Conservation (phyloP, 2,329 filamentous ascomycete species). For the Cadophora sp. region DNA sequence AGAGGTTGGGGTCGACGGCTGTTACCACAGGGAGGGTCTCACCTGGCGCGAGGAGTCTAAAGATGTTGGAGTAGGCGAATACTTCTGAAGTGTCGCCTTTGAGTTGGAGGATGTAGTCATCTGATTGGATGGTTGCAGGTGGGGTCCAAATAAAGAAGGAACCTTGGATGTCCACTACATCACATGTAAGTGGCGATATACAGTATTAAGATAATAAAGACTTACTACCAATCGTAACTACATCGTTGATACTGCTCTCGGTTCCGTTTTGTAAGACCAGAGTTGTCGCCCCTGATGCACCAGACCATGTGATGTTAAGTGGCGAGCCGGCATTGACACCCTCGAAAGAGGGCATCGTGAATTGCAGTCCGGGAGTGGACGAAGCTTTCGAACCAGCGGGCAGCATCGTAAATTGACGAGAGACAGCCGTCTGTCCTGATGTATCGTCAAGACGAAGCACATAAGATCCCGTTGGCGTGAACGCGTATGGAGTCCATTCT, state of each 20-base stretch:
- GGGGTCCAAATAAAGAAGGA: conserved; percentile 20
- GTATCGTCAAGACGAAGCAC: conserved; percentile 21
- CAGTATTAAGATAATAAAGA: background rate
- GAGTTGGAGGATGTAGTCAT: conserved; percentile 17
- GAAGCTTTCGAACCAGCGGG: background rate
- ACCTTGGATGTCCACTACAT: conserved; percentile 5
- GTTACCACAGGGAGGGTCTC: background rate
- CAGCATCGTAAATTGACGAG: conserved; percentile 3
- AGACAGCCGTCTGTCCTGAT: conserved; percentile 14
- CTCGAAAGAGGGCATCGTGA: conserved; percentile 15
- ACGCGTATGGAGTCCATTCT: conserved; percentile 19
- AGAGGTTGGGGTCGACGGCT: background rate
- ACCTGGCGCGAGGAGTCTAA: conserved; percentile 9
- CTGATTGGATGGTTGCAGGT: background rate
- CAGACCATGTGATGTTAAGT: conserved; percentile 23
- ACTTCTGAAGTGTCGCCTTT: conserved; percentile 8
- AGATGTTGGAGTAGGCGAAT: conserved; percentile 13
- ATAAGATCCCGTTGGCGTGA: conserved; percentile 12
- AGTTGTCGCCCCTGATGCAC: conserved; percentile 10
- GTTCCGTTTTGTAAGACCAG: conserved; percentile 21
- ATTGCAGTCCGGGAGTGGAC: conserved; percentile 13
- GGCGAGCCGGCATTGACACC: conserved; percentile 14
- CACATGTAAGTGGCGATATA: background rate
- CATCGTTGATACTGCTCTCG: conserved; percentile 10
- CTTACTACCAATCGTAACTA: conserved; percentile 22